Percentiles rank a stretch among this genome's conserved stretches.
Evolutionary conservation across 2,329 filamentous ascomycete species (phyloP).

Genomic region (Calonectria ilicicola): DNA sequence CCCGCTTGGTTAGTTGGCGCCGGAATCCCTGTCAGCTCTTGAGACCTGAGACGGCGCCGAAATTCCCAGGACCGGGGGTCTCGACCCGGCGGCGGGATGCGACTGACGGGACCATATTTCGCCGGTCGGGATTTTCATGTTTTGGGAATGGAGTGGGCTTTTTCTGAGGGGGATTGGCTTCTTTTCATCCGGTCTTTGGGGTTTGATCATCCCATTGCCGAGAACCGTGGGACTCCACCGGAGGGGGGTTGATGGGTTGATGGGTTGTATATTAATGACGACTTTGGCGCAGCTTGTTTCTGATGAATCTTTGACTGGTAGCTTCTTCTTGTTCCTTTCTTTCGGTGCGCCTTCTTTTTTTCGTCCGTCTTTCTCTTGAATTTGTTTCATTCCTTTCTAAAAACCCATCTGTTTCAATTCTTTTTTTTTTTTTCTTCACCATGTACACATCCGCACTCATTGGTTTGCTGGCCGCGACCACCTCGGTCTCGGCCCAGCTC

Average conservation of each 20-base stretch:
- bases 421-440: background rate
- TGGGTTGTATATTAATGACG: constrained; percentile 13
- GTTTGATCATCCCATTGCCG: constrained; percentile 6
- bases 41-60: constrained; percentile 42
- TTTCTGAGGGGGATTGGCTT: no score
- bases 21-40: constrained; percentile 25
- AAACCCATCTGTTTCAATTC: background rate
- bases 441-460: constrained; percentile 40
- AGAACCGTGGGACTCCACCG: constrained; percentile 1
- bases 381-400: constrained; percentile 9
- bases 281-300: background rate
- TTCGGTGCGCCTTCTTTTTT: constrained; percentile 5
- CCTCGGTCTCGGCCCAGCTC: constrained; percentile 51
- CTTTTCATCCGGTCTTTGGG: constrained; percentile 8
- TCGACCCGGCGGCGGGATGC: constrained; percentile 2
- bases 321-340: constrained; percentile 18
- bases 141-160: background rate
- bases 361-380: background rate
- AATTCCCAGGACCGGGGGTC: constrained; percentile 25
- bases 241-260: background rate
- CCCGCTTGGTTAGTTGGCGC: background rate
- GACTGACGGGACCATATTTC: constrained; percentile 39
- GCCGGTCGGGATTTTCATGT: constrained; percentile 27
- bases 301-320: background rate
- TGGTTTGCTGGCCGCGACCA: constrained; percentile 40